Conservation (phyloP, 331 rosid species). For the Erythrophleum ivorense region DNA sequence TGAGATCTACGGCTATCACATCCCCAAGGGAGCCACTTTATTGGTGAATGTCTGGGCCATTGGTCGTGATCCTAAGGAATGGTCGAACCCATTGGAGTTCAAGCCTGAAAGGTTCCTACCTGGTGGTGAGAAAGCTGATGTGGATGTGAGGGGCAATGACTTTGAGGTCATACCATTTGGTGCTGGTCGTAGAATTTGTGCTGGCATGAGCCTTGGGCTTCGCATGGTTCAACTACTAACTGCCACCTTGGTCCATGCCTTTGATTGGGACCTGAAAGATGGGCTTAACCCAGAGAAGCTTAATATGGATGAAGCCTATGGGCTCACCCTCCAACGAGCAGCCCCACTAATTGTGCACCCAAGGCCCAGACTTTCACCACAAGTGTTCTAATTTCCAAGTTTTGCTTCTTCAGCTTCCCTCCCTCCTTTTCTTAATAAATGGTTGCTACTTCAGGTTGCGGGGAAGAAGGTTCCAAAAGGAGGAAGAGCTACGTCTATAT, state of each 20-base stretch:
- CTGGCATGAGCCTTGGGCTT: constrained; percentile 69
- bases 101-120: constrained; percentile 69
- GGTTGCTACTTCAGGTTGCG: background rate
- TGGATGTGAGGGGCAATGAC: constrained; percentile 71
- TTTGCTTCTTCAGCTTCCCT: background rate
- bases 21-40: constrained; percentile 77
- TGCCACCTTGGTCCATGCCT: constrained; percentile 64
- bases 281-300: constrained; percentile 53
- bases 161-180: constrained; percentile 91
- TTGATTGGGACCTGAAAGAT: constrained; percentile 58
- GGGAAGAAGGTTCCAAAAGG: background rate
- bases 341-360: constrained; percentile 59
- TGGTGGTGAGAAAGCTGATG: constrained; percentile 64
- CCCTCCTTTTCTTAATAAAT: background rate
- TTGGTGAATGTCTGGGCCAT: constrained; percentile 86
- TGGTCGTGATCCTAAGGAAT: constrained; percentile 69
- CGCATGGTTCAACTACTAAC: constrained; percentile 68
- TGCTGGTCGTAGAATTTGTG: constrained; percentile 89
- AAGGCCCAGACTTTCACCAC: constrained; percentile 49
- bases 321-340: constrained; percentile 70
- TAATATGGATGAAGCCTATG: constrained; percentile 71
- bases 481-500: background rate
- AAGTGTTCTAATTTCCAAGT: constrained; percentile 28
- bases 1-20: constrained; percentile 63
- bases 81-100: constrained; percentile 66